These are phyloP conservation scores for Hypoxylon sp. DNA, from an alignment of 2,329 filamentous ascomycete genomes.

Conservation along the genomic window DNA sequence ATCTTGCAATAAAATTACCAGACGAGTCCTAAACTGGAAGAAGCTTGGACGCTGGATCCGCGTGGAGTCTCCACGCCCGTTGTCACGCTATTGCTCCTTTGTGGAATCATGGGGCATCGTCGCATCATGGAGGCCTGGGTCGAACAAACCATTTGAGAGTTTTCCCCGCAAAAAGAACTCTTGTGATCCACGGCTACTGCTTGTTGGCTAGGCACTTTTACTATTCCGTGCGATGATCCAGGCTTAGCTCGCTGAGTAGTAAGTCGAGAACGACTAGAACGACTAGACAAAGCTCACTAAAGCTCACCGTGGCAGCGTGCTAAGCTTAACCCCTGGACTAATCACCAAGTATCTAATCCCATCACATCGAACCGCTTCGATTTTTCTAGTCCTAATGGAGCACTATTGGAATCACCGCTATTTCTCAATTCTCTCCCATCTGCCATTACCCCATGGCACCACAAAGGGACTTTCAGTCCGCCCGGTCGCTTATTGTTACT, in stretches of 20 bases:
- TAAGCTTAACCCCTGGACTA: constrained; percentile 5
- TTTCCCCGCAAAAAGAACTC: constrained; percentile 39
- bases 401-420: constrained; percentile 33
- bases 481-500: constrained; percentile 29
- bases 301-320: constrained; percentile 6
- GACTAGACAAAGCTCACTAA: too few relatives aligned
- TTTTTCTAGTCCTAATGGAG: constrained; percentile 33
- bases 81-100: constrained; percentile 39
- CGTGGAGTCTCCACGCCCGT: constrained; percentile 42
- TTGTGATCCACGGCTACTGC: constrained; percentile 38
- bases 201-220: constrained; percentile 20
- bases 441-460: constrained; percentile 31
- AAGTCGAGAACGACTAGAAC: constrained; percentile 18
- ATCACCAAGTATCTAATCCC: constrained; percentile 29
- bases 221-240: constrained; percentile 21
- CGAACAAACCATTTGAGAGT: constrained; percentile 23
- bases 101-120: constrained; percentile 40
- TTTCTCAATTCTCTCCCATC: constrained; percentile 34
- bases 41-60: constrained; percentile 30
- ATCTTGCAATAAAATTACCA: constrained; percentile 19
- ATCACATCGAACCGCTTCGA: constrained; percentile 25
- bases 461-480: constrained; percentile 9
- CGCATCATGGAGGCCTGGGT: constrained; percentile 35
- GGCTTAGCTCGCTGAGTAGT: constrained; percentile 24
- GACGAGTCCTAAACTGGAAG: constrained; percentile 31